These are phyloP conservation scores for Cladobotryum mycophilum DNA, from an alignment of 2,329 filamentous ascomycete species.

Conservation along the genomic window DNA sequence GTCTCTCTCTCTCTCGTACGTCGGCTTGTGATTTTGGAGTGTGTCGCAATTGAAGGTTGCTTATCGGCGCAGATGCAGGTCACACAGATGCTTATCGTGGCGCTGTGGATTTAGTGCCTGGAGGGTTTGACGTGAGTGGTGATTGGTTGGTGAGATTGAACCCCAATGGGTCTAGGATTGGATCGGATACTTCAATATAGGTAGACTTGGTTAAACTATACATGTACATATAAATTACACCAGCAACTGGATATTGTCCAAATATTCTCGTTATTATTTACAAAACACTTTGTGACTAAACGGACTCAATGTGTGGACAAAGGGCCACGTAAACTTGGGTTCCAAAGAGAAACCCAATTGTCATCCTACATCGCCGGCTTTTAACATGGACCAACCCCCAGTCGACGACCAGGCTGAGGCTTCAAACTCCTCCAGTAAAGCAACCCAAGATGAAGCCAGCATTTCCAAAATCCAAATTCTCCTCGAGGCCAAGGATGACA, in stretches of 20 bases:
- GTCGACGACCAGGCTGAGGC: not conserved
- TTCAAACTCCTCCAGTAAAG: constrained; percentile 1
- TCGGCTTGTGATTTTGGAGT: not conserved
- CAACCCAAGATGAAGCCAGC: constrained; percentile 16
- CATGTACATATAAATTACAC: no score
- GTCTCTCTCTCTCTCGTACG: not conserved
- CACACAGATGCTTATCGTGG: no score
- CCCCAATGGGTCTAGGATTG: no score
- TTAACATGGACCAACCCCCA: constrained; percentile 3
- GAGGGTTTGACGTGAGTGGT: not conserved
- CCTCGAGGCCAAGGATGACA: constrained; percentile 57
- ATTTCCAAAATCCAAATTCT: constrained; percentile 47
- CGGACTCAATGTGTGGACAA: not conserved
- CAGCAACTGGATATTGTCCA: no score
- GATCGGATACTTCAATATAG: no score
- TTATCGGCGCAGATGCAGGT: not conserved
- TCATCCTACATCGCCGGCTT: not conserved
- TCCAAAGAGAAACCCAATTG: not conserved
- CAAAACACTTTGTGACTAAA: no score
- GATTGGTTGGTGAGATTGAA: constrained; percentile 4
- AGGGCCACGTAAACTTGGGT: not conserved
- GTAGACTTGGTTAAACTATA: no score
- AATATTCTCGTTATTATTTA: no score
- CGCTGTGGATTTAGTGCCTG: not conserved
- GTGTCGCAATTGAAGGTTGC: not conserved